Percentiles rank a stretch among this genome's conserved stretches.
Evolutionary conservation across 2,329 filamentous ascomycete genomes (phyloP).

Genomic region (Allantophomopsis lycopodina): DNA sequence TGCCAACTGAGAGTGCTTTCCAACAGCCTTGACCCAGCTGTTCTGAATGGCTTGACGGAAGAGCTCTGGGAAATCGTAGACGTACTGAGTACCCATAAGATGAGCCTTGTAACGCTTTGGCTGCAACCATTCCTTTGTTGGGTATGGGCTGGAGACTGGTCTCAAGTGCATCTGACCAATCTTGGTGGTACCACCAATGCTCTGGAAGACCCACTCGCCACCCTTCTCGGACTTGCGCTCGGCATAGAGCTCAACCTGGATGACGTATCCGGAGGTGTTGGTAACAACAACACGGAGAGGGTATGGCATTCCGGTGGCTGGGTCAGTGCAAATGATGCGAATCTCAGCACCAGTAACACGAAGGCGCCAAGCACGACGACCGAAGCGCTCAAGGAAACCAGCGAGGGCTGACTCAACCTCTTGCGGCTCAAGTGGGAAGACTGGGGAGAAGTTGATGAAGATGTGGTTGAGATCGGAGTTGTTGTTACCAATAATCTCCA

Average conservation of each 20-base stretch:
- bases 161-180: conserved; percentile 91
- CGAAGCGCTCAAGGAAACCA: conserved; percentile 93
- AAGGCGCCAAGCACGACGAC: conserved; percentile 86
- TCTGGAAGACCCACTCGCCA: conserved; percentile 91
- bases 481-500: conserved; percentile 98
- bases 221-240: conserved; percentile 97
- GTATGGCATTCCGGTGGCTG: conserved; percentile 68
- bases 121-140: conserved; percentile 96
- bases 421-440: conserved; percentile 80
- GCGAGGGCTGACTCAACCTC: conserved; percentile 89
- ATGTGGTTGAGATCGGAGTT: conserved; percentile 99
- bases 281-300: conserved; percentile 93
- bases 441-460: conserved; percentile 98
- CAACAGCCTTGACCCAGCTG: conserved; percentile 68
- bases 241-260: conserved; percentile 93
- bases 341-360: conserved; percentile 97
- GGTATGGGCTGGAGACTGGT: conserved; percentile 82
- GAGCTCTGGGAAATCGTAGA: conserved; percentile 98
- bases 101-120: conserved; percentile 99
- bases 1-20: conserved; percentile 58
- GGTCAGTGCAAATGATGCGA: conserved; percentile 94
- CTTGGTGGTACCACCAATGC: conserved; percentile 88
- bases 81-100: conserved; percentile 97
- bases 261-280: conserved; percentile 96
- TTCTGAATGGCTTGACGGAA: conserved; percentile 98